phyloP scores from a whole-genome alignment of 768 basidiomycete genomes.

The Calocybe gangraenosa region DNA sequence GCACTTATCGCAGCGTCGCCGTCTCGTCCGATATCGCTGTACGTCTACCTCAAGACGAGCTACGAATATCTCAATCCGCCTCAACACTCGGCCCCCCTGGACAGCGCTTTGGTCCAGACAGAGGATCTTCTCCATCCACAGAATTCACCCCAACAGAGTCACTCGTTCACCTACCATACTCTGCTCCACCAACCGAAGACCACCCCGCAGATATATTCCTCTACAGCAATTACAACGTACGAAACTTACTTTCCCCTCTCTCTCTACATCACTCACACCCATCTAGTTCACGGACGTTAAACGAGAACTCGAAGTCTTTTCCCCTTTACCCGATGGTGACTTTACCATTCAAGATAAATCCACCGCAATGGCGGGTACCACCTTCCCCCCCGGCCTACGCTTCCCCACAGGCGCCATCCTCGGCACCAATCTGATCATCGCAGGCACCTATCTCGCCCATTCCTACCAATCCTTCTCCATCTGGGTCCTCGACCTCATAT shows the following conservation, averaged over 20 bases:
- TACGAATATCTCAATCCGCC: conserved; percentile 33
- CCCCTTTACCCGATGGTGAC: conserved; percentile 69
- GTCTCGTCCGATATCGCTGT: conserved; percentile 69
- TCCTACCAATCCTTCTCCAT: conserved; percentile 94
- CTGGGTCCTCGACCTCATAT: conserved; percentile 87
- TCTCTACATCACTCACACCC: conserved; percentile 11
- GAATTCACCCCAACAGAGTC: conserved; percentile 57
- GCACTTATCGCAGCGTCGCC: conserved; percentile 92
- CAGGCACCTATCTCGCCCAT: conserved; percentile 93
- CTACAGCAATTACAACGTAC: conserved; percentile 94
- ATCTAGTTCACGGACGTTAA: conserved; percentile 88
- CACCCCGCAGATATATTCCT: conserved; percentile 84
- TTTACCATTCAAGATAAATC: conserved; percentile 83
- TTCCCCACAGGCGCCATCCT: conserved; percentile 95
- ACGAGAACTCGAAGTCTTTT: conserved; percentile 90
- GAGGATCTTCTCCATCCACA: conserved; percentile 31
- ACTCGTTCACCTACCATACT: conserved; percentile 73
- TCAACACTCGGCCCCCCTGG: conserved; percentile 52
- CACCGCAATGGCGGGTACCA: conserved; percentile 69
- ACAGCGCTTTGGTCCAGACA: conserved; percentile 52
- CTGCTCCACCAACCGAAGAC: conserved; percentile 64
- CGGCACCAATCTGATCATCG: conserved; percentile 88
- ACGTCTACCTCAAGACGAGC: conserved; percentile 64
- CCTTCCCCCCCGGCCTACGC: conserved; percentile 90
- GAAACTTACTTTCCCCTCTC: conserved; percentile 3